Conservation (phyloP, 2,329 filamentous ascomycete genomes). For the Fusarium subtropicale region DNA sequence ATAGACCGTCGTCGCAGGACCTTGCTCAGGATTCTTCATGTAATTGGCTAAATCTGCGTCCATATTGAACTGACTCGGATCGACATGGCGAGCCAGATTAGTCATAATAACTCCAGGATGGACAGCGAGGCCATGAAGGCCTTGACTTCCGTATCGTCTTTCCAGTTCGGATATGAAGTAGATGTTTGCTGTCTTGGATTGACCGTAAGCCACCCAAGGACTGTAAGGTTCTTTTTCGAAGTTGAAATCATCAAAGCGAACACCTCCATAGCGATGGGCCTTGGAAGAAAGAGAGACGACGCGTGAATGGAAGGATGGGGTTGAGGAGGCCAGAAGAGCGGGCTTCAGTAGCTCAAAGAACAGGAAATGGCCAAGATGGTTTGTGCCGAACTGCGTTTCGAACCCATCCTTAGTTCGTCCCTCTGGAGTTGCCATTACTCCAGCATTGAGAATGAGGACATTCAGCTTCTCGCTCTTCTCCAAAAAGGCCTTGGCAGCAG, state of each 20-base stretch:
- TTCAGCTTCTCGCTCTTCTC: background rate
- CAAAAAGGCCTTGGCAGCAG: background rate
- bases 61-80: background rate
- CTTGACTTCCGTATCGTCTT: slow-evolving; percentile 8
- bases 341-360: slow-evolving; percentile 56
- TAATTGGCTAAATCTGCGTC: background rate
- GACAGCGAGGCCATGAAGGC: slow-evolving; percentile 27
- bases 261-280: slow-evolving; percentile 50
- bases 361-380: slow-evolving; percentile 47
- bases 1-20: slow-evolving; percentile 17
- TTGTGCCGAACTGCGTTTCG: slow-evolving; percentile 45
- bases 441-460: slow-evolving; percentile 19
- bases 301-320: slow-evolving; percentile 56
- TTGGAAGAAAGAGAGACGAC: slow-evolving; percentile 60
- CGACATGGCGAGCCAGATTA: slow-evolving; percentile 5
- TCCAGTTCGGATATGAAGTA: slow-evolving; percentile 41
- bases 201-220: slow-evolving; percentile 32
- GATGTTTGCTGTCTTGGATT: slow-evolving; percentile 37
- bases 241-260: slow-evolving; percentile 34
- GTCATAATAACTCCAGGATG: slow-evolving; percentile 26
- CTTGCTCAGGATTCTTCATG: slow-evolving; percentile 3
- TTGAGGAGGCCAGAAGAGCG: slow-evolving; percentile 54
- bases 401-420: slow-evolving; percentile 27
- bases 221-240: slow-evolving; percentile 25
- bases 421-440: slow-evolving; percentile 27